Percentiles rank a stretch among this genome's conserved stretches.
phyloP scores from a whole-genome alignment of 225 moss, liverwort and hornwort genomes.

The Bryoerythrophyllum caledonicum region DNA sequence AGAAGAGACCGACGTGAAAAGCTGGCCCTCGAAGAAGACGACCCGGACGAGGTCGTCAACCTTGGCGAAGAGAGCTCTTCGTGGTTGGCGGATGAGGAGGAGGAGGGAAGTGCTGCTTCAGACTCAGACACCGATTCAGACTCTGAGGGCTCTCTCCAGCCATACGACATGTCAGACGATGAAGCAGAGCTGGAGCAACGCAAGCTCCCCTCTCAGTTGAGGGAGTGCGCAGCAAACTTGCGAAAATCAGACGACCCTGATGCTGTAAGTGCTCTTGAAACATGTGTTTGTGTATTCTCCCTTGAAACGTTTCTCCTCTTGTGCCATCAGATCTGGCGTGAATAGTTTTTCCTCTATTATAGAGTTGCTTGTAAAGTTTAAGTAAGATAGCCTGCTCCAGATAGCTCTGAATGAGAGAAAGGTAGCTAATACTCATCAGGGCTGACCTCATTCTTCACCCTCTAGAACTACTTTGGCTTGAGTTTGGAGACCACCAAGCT shows the following conservation, averaged over 20 bases:
- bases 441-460: too few species aligned
- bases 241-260: conserved; percentile 81
- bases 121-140: conserved; percentile 41
- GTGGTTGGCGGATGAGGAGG: conserved; percentile 50
- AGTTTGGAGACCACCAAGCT: too few species aligned
- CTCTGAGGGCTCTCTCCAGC: conserved; percentile 64
- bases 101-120: conserved; percentile 44
- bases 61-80: conserved; percentile 53
- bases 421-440: too few species aligned
- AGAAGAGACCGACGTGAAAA: conserved; percentile 68
- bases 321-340: conserved; percentile 3
- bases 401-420: too few species aligned
- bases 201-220: conserved; percentile 69
- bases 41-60: conserved; percentile 84
- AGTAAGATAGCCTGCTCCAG: too few species aligned
- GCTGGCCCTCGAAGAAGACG: conserved; percentile 79
- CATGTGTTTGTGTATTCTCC: not conserved
- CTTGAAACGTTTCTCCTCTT: conserved; percentile 17
- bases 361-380: too few species aligned
- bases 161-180: conserved; percentile 90
- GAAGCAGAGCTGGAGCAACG: conserved; percentile 63
- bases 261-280: conserved; percentile 53
- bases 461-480: too few species aligned
- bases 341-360: not conserved
- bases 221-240: conserved; percentile 63